Conservation (phyloP, 768 basidiomycete species). For the Phaeotremella skinneri region DNA sequence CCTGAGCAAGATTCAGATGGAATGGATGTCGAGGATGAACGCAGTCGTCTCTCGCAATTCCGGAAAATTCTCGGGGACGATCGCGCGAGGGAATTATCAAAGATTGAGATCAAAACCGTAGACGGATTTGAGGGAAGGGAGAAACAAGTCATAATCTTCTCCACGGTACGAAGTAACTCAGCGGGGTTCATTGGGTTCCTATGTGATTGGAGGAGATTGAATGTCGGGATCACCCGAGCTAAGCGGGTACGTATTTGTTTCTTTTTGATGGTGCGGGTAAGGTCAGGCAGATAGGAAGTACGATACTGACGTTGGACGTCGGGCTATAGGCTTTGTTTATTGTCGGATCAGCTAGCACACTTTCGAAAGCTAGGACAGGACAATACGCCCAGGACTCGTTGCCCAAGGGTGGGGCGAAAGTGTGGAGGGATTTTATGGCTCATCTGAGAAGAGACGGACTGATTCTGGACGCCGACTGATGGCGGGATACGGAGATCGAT, state of each 20-base stretch:
- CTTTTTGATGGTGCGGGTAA: neutral
- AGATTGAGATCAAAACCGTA: constrained; percentile 85
- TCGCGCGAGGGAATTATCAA: constrained; percentile 63
- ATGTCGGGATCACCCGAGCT: constrained; percentile 87
- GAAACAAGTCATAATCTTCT: constrained; percentile 88
- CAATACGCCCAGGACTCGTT: constrained; percentile 10
- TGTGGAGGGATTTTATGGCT: constrained; percentile 31
- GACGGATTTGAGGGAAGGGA: constrained; percentile 93
- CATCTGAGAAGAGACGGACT: constrained; percentile 17
- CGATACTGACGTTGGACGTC: neutral
- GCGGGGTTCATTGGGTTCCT: constrained; percentile 81
- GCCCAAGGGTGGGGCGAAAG: constrained; percentile 23
- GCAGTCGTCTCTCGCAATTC: constrained; percentile 60
- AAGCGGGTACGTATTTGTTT: constrained; percentile 56
- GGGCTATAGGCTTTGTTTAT: constrained; percentile 36
- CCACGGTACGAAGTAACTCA: constrained; percentile 79
- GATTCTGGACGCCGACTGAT: constrained; percentile 19
- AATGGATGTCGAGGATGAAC: neutral
- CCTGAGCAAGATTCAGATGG: constrained; percentile 16
- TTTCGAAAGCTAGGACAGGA: constrained; percentile 24
- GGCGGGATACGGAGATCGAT: neutral
- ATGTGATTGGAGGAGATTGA: constrained; percentile 77
- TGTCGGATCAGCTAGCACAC: constrained; percentile 38
- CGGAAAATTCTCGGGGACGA: constrained; percentile 62
- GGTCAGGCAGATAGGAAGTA: neutral